Base-by-base conservation (phyloP, 2,329 filamentous ascomycete species). In the Tolypocladium inflatum region DNA sequence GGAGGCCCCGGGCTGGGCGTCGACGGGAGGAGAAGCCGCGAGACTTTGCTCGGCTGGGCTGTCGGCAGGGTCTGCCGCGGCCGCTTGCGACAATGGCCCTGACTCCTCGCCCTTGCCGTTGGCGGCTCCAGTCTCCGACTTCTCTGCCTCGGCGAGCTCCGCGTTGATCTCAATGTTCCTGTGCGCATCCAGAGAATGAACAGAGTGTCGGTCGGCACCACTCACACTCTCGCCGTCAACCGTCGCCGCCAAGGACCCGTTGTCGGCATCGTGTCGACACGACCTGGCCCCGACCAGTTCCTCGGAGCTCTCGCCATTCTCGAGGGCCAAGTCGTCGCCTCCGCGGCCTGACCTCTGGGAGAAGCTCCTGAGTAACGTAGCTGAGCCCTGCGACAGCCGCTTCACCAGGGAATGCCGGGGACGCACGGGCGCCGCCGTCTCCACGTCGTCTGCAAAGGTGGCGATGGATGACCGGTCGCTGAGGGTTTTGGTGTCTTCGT, bases 401-500 rank as follows among this genome's bases (percentile, higher is more conserved):
- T 79, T 78, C 5, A 75, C 77, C 21, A 78, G 61, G 4, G 78
- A 77, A 17, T 67, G 65, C 26, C 72, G 70, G 56, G 68, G 58
- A 51, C 62, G 54, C 57, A 63, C 53, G 61, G 68, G 50, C 56
- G 60, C 42, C 11, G 57, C 56, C 26, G 71, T 66, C n/a, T 79
- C 78, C 13, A 79, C 78, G 35, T 85, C 79, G 58, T 88, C 86
- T 19, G 87, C 86, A 65, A 87, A 80, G 0, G 88, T 88, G 3
- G 87, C 89, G 23, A 89, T 77, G 2, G 89, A 89, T 2, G 87
- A 90, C 35, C 79, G 73, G 23, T 80, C 78, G 19, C 78, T 77
- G 7, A 80, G 75, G 2, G 68, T 66, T 15, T 61, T 43, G 30
- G 73, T 68, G 5, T 77, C 73, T 2, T 76, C 72, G 15, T 76